Evolutionary conservation across 257 asterid species (phyloP), one percentile per base, ranked within the genome.

Genomic region (Plantago major): DNA sequence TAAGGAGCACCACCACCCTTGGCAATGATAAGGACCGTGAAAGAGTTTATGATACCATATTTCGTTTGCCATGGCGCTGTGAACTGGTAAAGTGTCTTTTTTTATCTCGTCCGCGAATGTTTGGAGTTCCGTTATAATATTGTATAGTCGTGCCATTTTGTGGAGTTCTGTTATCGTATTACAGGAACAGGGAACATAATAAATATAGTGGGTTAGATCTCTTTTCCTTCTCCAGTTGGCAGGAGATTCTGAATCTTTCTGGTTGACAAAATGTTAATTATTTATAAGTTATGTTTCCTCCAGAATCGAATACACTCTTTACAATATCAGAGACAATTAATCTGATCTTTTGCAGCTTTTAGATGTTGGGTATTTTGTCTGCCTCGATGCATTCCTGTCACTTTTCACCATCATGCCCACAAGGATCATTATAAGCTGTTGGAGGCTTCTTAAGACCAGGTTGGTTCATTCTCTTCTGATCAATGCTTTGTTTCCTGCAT

Each of bases 21-120:
- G 88, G 94, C 61, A 84, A 84, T 74, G 97, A 89, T 47, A 85
- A 84, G 69, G 97, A 93, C 50, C 87, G 99, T 40, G 92, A 89
- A 71, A 87, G 96, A 69, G 96, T 93, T 55, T 93, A 93, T 74
- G 97, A 93, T 72, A 89, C 97, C 63, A 89, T 93, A 73, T 89
- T 93, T 73, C 94, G 79, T 68, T 74, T 87, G 82, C 99, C 99
- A 45, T 93, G 99, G 99, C 85, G 99, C 67, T 85, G 96, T 73
- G 99, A 93, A 80, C 88, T 89, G 94, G 99, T 93, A 82, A 77
- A 68, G 61, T 72, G 58, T 44, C 70, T 49, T 76, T 37, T 56
- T 67, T 55, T 26, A 33, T 51, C 49, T 53, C 16, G 47, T 68
- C 6, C 50, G n/a, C 8, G 8, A 33, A 7, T 33, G 6, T 33